A percentile compares a stretch with the other conserved stretches of the same genome.
These are phyloP conservation scores for Aspergillus luchuensis DNA, from an alignment of 2,329 filamentous ascomycete genomes.

Conservation along the genomic window DNA sequence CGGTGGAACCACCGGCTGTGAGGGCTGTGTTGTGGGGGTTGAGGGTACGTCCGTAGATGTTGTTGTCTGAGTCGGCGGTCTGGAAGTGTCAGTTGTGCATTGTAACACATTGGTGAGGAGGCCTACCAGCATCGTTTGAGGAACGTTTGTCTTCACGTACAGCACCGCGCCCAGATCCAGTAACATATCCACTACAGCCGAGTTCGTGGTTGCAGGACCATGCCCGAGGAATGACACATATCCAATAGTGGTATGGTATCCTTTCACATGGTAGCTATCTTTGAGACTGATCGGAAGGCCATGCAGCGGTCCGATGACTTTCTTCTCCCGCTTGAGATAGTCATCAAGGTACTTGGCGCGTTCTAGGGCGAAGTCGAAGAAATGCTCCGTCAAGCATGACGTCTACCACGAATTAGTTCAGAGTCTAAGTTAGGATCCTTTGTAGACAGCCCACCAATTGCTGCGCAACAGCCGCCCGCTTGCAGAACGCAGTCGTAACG, in stretches of 20 bases:
- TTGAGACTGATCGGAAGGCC: slow-evolving; percentile 45
- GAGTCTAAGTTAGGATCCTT: not conserved
- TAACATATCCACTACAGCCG: slow-evolving; percentile 23
- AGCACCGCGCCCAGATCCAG: slow-evolving; percentile 26
- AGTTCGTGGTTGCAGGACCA: slow-evolving; percentile 12
- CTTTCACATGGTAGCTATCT: slow-evolving; percentile 30
- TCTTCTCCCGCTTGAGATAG: slow-evolving; percentile 31
- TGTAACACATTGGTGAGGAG: not conserved
- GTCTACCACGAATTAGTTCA: slow-evolving; percentile 13
- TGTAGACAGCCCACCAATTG: slow-evolving; percentile 27
- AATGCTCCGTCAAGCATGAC: slow-evolving; percentile 42
- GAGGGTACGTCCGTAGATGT: slow-evolving; percentile 24
- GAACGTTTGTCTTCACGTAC: slow-evolving; percentile 33
- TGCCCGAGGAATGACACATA: slow-evolving; percentile 23
- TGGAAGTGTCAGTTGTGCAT: not conserved
- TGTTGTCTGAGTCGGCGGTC: slow-evolving; percentile 24
- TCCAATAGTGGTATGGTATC: slow-evolving; percentile 25
- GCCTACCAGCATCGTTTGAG: slow-evolving; percentile 32
- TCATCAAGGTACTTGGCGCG: slow-evolving; percentile 42
- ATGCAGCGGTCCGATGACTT: slow-evolving; percentile 41
- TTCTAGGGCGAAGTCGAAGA: slow-evolving; percentile 39
- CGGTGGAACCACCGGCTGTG: slow-evolving; percentile 27
- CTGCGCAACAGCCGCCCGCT: slow-evolving; percentile 43
- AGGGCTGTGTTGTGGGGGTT: slow-evolving; percentile 26
- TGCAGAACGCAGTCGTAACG: slow-evolving; percentile 42